Base-by-base conservation (phyloP, 2,329 filamentous ascomycete genomes). In the Aspergillus fructus region DNA sequence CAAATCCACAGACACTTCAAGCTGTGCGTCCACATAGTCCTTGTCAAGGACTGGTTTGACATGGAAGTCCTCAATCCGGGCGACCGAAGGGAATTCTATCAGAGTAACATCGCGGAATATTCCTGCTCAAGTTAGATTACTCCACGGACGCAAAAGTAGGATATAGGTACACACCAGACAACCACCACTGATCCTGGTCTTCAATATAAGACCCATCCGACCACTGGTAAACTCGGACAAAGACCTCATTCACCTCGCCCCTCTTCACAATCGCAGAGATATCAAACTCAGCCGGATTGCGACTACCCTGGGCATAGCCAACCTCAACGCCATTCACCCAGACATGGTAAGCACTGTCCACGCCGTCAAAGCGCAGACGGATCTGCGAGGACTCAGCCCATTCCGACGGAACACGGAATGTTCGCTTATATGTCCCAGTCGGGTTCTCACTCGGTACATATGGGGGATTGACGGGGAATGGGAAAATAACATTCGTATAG, bases 231-330 rank as follows among this genome's bases (percentile, higher is more conserved):
- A 90, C 88, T n/a, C 81, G 78, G 1, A 90, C 85, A 9, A 81
- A 78, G 11, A 53, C 49, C 1, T 90, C 67, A 1, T 75, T 77
- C 60, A 89, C 90, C 5, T 37, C 39, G 4, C 19, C 71, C 6
- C 69, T 67, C 19, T 74, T 68, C 2, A 90, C 73, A 33, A 79
- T 72, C 0, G 74, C 64, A 0, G 85, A 85, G 12, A 90, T 75
- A 59, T 90, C 88, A 63, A 89, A 90, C 66, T 91, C 88, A 7
- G 85, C 81, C 0, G 88, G 80, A 63, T 90, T 90, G 39, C 88
- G 79, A 9, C 83, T 83, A 0, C 88, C 88, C 66, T 90, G 87
- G 3, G 84, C 84, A 64, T 90, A 90, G 2, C 88, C 88, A 2
- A 89, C 76, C 37, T 85, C 73, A 15, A 75, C 68, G 0, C 85